phyloP scores from a whole-genome alignment of 208 protist genomes.

The Sergeia podlipaevii region DNA sequence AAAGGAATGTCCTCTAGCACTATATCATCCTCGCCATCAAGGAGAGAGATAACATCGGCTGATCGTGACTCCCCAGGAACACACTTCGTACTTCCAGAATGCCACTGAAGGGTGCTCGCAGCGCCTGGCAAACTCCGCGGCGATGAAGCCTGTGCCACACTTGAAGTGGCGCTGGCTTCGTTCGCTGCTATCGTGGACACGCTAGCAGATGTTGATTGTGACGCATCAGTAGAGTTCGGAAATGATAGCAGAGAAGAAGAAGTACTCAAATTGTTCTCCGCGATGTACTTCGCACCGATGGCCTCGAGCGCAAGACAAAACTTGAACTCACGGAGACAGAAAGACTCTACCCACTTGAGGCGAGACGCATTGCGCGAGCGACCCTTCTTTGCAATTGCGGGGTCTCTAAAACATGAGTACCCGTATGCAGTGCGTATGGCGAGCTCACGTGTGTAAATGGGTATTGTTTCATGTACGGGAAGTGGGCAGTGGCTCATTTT shows the following conservation, averaged over 20 bases:
- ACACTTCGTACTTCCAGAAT: too few species aligned
- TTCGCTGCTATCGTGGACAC: too few species aligned
- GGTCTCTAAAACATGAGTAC: conserved; percentile 48
- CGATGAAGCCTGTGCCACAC: too few species aligned
- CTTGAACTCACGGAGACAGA: conserved; percentile 74
- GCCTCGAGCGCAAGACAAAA: conserved; percentile 23
- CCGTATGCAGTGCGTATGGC: conserved; percentile 69
- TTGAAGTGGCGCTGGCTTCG: too few species aligned
- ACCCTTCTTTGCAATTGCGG: conserved; percentile 33
- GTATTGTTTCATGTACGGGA: conserved; percentile 19
- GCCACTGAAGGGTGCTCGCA: too few species aligned
- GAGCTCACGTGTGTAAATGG: conserved; percentile 37
- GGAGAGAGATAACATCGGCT: too few species aligned
- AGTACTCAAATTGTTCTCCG: too few species aligned
- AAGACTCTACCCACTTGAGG: conserved; percentile 42
- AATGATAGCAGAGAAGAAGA: too few species aligned
- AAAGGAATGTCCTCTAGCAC: conserved; percentile 24
- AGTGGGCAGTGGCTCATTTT: conserved; percentile 22
- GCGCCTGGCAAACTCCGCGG: too few species aligned
- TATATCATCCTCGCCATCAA: conserved; percentile 14
- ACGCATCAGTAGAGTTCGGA: too few species aligned
- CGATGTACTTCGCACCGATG: conserved; percentile 32
- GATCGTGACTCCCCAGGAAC: too few species aligned
- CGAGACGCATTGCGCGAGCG: conserved; percentile 34
- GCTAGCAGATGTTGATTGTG: too few species aligned